These are phyloP conservation scores for Arachis stenosperma DNA, from an alignment of 306 rosid genomes.

Conservation along the genomic window DNA sequence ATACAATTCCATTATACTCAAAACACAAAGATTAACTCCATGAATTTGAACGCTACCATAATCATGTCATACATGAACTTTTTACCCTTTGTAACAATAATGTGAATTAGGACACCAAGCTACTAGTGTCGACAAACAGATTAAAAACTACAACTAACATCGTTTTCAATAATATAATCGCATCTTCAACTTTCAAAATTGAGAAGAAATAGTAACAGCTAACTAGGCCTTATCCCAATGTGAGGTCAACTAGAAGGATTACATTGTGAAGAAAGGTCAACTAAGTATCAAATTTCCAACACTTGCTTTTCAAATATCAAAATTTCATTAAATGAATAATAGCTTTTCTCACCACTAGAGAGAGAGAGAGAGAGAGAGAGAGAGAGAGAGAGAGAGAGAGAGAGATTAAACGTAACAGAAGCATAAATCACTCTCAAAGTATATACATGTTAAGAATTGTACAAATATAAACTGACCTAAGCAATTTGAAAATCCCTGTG, in stretches of 20 bases:
- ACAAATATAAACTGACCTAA: slow-evolving; percentile 53
- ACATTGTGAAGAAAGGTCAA: background rate
- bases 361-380: background rate
- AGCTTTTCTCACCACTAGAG: too few species aligned
- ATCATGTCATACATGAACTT: background rate
- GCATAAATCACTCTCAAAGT: slow-evolving; percentile 18
- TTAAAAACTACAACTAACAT: background rate
- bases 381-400: background rate
- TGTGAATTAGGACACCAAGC: background rate
- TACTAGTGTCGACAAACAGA: background rate
- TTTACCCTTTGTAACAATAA: slow-evolving; percentile 5
- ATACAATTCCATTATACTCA: background rate
- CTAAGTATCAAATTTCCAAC: background rate
- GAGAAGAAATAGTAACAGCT: background rate
- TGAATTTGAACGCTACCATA: background rate
- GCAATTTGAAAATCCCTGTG: slow-evolving; percentile 56
- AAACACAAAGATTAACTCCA: slow-evolving; percentile 12
- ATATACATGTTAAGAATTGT: slow-evolving; percentile 9
- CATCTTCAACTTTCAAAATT: background rate
- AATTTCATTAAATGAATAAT: too few species aligned
- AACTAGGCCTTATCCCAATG: background rate
- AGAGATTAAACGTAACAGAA: background rate
- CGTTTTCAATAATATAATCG: slow-evolving; percentile 1
- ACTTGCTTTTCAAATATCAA: too few species aligned
- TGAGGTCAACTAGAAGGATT: background rate